Conservation (phyloP, 106 monocot species). For the Dendrobium catenatum region DNA sequence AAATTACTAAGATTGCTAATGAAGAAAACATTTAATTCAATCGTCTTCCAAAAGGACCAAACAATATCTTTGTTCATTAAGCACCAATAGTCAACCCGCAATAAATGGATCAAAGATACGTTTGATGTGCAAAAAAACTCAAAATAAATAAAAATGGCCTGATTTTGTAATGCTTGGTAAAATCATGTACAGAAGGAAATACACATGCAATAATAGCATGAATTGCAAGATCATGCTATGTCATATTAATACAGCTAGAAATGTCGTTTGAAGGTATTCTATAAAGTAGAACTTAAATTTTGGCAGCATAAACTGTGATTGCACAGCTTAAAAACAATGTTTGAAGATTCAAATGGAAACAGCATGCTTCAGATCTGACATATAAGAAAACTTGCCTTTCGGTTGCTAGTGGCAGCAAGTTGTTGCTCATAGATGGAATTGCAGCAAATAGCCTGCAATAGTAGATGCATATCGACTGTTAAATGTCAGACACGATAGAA, state of each 20-base stretch:
- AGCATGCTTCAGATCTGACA: neutral
- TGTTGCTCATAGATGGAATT: conserved; percentile 74
- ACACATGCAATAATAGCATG: neutral
- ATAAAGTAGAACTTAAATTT: neutral
- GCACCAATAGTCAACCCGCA: neutral
- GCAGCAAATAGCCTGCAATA: conserved; percentile 71
- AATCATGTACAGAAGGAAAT: neutral
- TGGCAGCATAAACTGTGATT: neutral
- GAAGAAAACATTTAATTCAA: neutral
- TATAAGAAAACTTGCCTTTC: conserved; percentile 41
- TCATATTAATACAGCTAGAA: neutral
- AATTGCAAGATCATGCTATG: neutral
- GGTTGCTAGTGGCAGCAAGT: conserved; percentile 65
- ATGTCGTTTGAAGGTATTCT: neutral
- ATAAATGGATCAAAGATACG: neutral
- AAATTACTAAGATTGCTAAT: neutral
- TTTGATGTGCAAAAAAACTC: neutral
- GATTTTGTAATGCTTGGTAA: neutral
- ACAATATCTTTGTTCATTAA: neutral
- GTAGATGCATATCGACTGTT: neutral
- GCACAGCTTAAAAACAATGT: neutral
- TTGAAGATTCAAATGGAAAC: neutral
- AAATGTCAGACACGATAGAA: neutral
- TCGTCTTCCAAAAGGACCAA: neutral
- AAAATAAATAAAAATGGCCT: neutral